Percentiles rank a stretch among this genome's conserved stretches.
Conservation (phyloP, 768 basidiomycete species). For the Podaxis mareebaensis region DNA sequence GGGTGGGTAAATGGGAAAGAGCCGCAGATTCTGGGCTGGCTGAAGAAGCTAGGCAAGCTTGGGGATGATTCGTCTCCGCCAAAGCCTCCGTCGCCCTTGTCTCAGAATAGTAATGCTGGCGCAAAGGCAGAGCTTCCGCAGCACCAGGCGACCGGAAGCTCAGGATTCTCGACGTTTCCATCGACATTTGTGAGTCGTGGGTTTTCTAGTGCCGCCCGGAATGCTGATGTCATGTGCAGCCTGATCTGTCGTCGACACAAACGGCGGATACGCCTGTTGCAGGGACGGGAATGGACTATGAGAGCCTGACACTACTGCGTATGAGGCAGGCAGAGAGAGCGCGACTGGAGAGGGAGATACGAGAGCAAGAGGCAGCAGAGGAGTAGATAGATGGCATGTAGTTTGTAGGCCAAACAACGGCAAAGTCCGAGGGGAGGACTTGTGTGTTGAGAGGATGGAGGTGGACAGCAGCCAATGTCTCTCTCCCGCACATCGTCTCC, state of each 20-base stretch:
- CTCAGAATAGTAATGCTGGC: neutral
- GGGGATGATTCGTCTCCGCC: neutral
- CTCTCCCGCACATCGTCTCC: conserved; percentile 15
- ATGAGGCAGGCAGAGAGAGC: conserved; percentile 81
- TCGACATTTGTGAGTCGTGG: conserved; percentile 47
- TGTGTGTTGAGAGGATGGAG: neutral
- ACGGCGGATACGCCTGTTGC: conserved; percentile 20
- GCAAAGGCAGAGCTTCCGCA: conserved; percentile 25
- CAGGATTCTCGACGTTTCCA: conserved; percentile 65
- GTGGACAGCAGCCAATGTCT: neutral
- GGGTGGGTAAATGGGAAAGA: conserved; percentile 76
- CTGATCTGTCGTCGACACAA: conserved; percentile 18
- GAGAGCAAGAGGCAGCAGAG: conserved; percentile 63
- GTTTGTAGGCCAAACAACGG: conserved; percentile 4
- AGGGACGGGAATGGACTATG: conserved; percentile 63
- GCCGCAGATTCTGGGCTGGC: conserved; percentile 70
- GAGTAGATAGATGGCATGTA: conserved; percentile 11
- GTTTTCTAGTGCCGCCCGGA: neutral
- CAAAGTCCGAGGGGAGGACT: neutral
- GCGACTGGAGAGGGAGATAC: conserved; percentile 73
- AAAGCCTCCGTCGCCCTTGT: conserved; percentile 4
- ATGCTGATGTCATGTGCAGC: conserved; percentile 18
- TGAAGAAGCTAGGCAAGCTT: conserved; percentile 71
- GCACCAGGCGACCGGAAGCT: conserved; percentile 28
- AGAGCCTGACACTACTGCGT: conserved; percentile 77